These are phyloP conservation scores for Saccharomyces jurei DNA, from an alignment of 805 yeast species.

Conservation along the genomic window DNA sequence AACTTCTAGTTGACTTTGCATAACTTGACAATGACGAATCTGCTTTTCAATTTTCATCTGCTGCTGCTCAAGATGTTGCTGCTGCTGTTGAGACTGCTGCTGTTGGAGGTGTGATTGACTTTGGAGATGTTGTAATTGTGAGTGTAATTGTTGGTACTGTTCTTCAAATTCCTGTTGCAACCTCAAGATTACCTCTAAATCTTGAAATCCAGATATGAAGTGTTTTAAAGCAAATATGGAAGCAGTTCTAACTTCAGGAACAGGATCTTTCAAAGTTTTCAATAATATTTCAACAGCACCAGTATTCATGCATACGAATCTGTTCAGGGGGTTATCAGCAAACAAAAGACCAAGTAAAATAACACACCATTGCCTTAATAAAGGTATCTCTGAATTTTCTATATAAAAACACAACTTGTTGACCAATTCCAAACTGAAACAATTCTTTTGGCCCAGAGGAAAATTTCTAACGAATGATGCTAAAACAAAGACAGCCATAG, in stretches of 20 bases:
- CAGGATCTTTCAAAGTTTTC: conserved; percentile 68
- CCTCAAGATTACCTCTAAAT: conserved; percentile 29
- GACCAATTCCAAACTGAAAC: conserved; percentile 67
- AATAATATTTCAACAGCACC: conserved; percentile 48
- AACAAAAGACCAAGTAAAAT: conserved; percentile 71
- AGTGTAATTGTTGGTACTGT: conserved; percentile 27
- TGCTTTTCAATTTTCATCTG: conserved; percentile 29
- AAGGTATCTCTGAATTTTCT: conserved; percentile 70
- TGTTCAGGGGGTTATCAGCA: conserved; percentile 64
- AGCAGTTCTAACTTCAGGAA: conserved; percentile 91
- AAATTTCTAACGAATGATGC: conserved; percentile 78
- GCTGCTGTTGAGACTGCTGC: conserved; percentile 17
- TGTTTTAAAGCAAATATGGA: conserved; percentile 65
- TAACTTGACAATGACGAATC: conserved; percentile 22
- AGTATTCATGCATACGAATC: conserved; percentile 58
- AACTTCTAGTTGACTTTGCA: conserved; percentile 23
- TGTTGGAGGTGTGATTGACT: conserved; percentile 22
- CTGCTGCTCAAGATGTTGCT: conserved; percentile 18
- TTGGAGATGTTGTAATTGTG: conserved; percentile 26
- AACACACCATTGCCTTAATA: conserved; percentile 88
- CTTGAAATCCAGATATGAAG: conserved; percentile 45
- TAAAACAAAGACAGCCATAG: conserved; percentile 88
- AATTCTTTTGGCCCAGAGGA: conserved; percentile 68
- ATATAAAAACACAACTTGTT: conserved; percentile 58
- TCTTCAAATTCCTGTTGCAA: conserved; percentile 29